phyloP scores from a whole-genome alignment of 345 rosid species.

The sweet orange (Citrus sinensis) region DVS_A1.0 CM039163.1:10019501-10020000 shows the following conservation, averaged over 20 bases:
- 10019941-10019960: not conserved
- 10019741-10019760: slow-evolving; percentile 37
- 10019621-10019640: slow-evolving; percentile 32
- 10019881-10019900: slow-evolving; percentile 32
- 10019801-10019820: slow-evolving; percentile 46
- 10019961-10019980: not conserved
- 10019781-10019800: slow-evolving; percentile 44
- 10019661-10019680: slow-evolving; percentile 50
- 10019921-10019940: slow-evolving; percentile 26
- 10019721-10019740: slow-evolving; percentile 36
- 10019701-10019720: slow-evolving; percentile 52
- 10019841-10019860: slow-evolving; percentile 42
- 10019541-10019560: slow-evolving; percentile 23
- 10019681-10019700: slow-evolving; percentile 35
- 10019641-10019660: slow-evolving; percentile 68
- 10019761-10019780: slow-evolving; percentile 37
- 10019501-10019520: slow-evolving; percentile 89
- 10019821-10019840: slow-evolving; percentile 35
- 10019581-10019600: not conserved
- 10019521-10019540: slow-evolving; percentile 56
- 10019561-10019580: slow-evolving; percentile 3
- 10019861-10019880: slow-evolving; percentile 49
- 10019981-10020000: not conserved
- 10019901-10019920: slow-evolving; percentile 39
- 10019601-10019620: not conserved